Evolutionary conservation across 306 rosid species (phyloP), one percentile per base, ranked within the genome.

Genomic region (Prunus padus): DNA sequence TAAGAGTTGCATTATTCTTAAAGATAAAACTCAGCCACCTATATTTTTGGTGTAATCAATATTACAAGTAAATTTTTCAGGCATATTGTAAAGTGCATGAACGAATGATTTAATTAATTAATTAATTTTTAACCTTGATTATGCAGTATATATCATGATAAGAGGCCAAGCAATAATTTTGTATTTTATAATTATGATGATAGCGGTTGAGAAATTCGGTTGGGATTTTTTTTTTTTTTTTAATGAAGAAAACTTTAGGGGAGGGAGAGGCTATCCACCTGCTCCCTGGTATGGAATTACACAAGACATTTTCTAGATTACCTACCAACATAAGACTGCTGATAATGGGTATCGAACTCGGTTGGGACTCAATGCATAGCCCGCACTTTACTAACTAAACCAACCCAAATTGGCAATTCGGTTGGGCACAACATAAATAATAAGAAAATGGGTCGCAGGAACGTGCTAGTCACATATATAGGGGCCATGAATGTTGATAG

Each of bases 401-500:
- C 37, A 31, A 31, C 7, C 7, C 37, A 31, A 4, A 5, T 31
- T 31, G 7, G 6, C 37, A 31, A 31, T 31, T 31, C 1, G 7
- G 7, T 31, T 31, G 37, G 79, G 55, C 57, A 33, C 56, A 16
- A 25, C n/a, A 69, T 37, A 33, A 1, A 50, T n/a, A 60, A 61
- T 18, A 61, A 16, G 28, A 62, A 74, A 69, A 30, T 40, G 73
- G 74, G 52, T 62, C 13, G 55, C 23, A 37, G 76, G 60, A 56
- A 66, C 71, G 81, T 59, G 71, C 49, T 23, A 31, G 65, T 52
- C 73, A 42, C 37, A 67, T 60, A 65, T 31, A 4, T 31, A 26
- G 54, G 65, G 76, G 72, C 73, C 77, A 77, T 19, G 69, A 76
- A 77, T 62, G 73, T 52, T 78, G 65, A 73, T 61, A 68, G n/a